phyloP scores from a whole-genome alignment of 306 rosid genomes.

The Rosa lucieae region DNA sequence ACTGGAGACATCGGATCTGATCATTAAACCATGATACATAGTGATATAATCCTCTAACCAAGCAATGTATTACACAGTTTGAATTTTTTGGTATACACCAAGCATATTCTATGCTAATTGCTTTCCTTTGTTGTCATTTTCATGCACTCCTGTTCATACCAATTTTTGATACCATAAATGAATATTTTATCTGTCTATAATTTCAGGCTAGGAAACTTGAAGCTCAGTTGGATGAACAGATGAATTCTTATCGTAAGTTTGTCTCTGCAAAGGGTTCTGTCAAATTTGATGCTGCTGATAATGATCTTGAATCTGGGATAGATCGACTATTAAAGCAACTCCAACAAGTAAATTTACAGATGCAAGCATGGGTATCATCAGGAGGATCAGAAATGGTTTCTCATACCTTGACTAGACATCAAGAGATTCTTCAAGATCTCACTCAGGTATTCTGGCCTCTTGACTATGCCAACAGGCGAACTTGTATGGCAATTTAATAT shows the following conservation, averaged over 20 bases:
- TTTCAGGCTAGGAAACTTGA: conserved; percentile 92
- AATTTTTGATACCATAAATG: not conserved
- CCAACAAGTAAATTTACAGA: conserved; percentile 93
- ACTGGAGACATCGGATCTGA: not conserved
- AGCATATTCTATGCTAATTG: not conserved
- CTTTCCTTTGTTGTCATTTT: not conserved
- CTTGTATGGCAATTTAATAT: not conserved
- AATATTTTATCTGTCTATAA: not conserved
- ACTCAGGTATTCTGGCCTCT: conserved; percentile 69
- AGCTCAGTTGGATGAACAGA: conserved; percentile 96
- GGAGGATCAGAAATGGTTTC: conserved; percentile 99
- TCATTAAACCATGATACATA: not conserved
- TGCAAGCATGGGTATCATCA: conserved; percentile 97
- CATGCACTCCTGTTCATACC: conserved; percentile 14
- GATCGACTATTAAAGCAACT: conserved; percentile 78
- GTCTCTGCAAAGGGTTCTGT: conserved; percentile 76
- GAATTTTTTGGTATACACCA: not conserved
- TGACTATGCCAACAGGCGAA: not conserved
- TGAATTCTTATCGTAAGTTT: conserved; percentile 76
- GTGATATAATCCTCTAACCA: not conserved
- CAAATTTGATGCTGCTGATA: conserved; percentile 57
- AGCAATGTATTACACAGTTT: not conserved
- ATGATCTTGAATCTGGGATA: conserved; percentile 78
- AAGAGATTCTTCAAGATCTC: conserved; percentile 95
- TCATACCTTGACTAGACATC: conserved; percentile 96